Evolutionary conservation across 306 rosid species (phyloP), one percentile per base, ranked within the genome.

Genomic region (Dalbergia cultrata): DNA sequence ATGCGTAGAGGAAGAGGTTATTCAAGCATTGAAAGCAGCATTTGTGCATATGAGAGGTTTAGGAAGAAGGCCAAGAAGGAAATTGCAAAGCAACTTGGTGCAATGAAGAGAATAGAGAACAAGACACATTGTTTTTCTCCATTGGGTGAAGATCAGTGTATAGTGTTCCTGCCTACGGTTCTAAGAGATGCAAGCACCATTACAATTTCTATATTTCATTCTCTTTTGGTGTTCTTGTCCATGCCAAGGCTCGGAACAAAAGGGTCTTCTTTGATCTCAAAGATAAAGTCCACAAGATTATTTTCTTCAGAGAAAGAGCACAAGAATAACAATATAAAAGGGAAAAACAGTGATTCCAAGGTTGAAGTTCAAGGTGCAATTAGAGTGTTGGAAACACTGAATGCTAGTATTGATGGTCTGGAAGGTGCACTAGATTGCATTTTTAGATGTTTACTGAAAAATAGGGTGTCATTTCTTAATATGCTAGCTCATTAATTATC

Each of bases 381-480:
- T 49, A 84, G 60, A 72, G 79, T 79, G 73, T 76, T 92, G 4
- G 84, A 83, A 77, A 85, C 79, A 60, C 49, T 94, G 56, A 80
- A 84, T 84, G 71, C 63, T 76, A 58, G 79, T 47, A 44, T 87
- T 58, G 86, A 78, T 58, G 85, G 85, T 9, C 71, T 90, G 1
- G 85, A 81, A 4, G 74, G 76, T 75, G 83, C 80, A 71, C 33
- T 85, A 37, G 85, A 81, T 76, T 69, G 80, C 78, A 34, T 92
- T 41, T 94, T 83, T 39, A 88, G 90, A 80, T 76, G 93, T 83
- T 76, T 92, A 67, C 84, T 94, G 12, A 85, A 85, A 77, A 88
- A 92, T 50, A 92, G 97, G 88, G 98, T 94, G 66, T 89, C 87
- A 12, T 84, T 90, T 41, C 95, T 92, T 18, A 92, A 92, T 84